Base-by-base conservation (phyloP, 2,329 filamentous ascomycete species). In the Monosporascus sp. region DNA sequence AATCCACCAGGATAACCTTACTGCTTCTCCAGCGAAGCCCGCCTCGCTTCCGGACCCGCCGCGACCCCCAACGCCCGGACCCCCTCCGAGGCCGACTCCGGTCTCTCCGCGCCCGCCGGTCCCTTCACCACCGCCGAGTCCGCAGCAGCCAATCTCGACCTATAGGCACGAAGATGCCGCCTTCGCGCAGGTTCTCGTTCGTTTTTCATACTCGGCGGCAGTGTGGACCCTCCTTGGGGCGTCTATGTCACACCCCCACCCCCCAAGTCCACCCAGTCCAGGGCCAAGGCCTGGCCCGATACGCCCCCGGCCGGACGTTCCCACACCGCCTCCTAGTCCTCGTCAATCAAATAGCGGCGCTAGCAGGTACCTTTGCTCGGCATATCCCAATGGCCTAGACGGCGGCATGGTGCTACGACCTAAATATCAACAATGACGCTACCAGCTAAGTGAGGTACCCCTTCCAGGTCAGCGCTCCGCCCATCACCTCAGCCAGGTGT, bases 71-170 rank as follows among this genome's bases (percentile, higher is more conserved):
- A 43, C 20, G 11, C 40, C 40, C 8, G 40, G 40, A 14, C 19
- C 40, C 11, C 40, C 40, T 43, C 40, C 40, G 19, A 43, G 40
- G 22, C 40, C 19, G 14, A 9, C 40, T 20, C 40, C 40, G 19
- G 22, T 62, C 41, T 63, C 59, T 47, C 65, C 62, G 55, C 57
- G 49, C 40, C 64, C 63, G 7, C 59, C 62, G 47, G 61, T 55
- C 41, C 66, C 64, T 44, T 66, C 66, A 37, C 64, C 66, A 48
- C 66, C 65, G 31, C 66, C 65, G 3, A 67, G 65, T 48, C 65
- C 65, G 55, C 59, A 19, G 5, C 52, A 57, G 37, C 31, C 26
- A 40, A n/a, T 43, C 27, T 51, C 38, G 43, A 44, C 45, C 40
- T 46, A 55, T 40, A 46, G 48, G 26, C 35, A 24, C 37, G 43